Evolutionary conservation across 2,329 filamentous ascomycete genomes (phyloP), one percentile per base, ranked within the genome.

Genomic region (Calonectria hongkongensis): DNA sequence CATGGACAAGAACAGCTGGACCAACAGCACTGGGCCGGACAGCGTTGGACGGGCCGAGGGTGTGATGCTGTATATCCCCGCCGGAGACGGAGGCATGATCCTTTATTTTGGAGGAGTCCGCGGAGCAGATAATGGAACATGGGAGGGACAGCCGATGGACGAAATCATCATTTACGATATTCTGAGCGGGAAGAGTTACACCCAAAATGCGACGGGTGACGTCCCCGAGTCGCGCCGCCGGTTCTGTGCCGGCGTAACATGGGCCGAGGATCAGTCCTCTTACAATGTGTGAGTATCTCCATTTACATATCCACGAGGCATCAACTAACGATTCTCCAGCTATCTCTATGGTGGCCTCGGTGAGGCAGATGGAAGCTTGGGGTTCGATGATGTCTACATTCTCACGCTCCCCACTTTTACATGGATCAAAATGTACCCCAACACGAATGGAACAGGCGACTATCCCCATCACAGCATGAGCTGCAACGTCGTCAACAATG

Each of bases 21-120:
- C 84, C 18, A 92, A 92, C 73, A 86, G 81, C 25, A 88, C 87
- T 1, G 89, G 89, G 0, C 89, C 88, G 2, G 90, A 91, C 78
- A 80, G 77, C n/a, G 80, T 84, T 15, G 86, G 87, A 2, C 84
- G 91, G 65, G 91, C 90, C 2, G 91, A 93, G 78, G 91, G 92
- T 1, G 85, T 85, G 4, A 87, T 93, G 87, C 82, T 90, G 0
- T 92, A 90, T 74, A 82, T 93, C 30, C 91, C 91, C 1, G 88
- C 88, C 6, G 90, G 90, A 16, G 89, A 92, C 74, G 86, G 83
- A 16, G 92, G 92, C 1, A 82, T 93, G 80, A 83, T 93, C 33
- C 83, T 92, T 1, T 92, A 92, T 76, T 89, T 93, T 81, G 92
- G 92, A 18, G 91, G 91, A 13, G 81, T 92, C 8, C 85, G 87